These are phyloP conservation scores for Starmerella vaccinii DNA, from an alignment of 805 yeast species.

Conservation along the genomic window DNA sequence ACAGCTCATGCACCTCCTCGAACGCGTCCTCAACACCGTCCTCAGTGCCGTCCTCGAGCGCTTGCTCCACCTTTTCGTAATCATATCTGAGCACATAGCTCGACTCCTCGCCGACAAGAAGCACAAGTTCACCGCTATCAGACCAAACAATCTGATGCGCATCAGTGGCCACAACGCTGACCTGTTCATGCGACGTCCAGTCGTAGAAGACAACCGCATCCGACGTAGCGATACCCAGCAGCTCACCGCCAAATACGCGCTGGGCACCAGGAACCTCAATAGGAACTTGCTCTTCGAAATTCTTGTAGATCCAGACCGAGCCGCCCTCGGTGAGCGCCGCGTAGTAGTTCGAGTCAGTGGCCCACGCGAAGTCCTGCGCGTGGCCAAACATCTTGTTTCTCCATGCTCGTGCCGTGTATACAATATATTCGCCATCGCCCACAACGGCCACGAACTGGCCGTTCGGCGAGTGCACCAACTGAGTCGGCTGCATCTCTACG, in stretches of 20 bases:
- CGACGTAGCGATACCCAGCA: conserved; percentile 65
- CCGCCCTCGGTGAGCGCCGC: conserved; percentile 68
- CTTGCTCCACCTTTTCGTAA: conserved; percentile 54
- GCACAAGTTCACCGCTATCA: conserved; percentile 80
- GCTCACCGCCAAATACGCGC: conserved; percentile 78
- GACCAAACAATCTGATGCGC: conserved; percentile 79
- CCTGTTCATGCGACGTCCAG: conserved; percentile 81
- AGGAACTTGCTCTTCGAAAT: conserved; percentile 58
- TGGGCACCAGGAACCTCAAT: conserved; percentile 58
- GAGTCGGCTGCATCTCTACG: conserved; percentile 84
- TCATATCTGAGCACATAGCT: conserved; percentile 63
- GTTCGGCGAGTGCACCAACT: conserved; percentile 84
- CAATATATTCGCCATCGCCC: conserved; percentile 96
- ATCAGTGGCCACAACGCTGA: conserved; percentile 78
- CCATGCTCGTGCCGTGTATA: conserved; percentile 96
- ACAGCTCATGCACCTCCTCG: conserved; percentile 71
- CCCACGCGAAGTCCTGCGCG: conserved; percentile 91
- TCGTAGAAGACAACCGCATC: conserved; percentile 83
- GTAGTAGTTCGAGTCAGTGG: conserved; percentile 74
- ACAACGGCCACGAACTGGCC: conserved; percentile 95
- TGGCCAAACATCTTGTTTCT: conserved; percentile 87
- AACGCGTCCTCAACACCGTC: conserved; percentile 77
- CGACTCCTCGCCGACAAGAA: conserved; percentile 64
- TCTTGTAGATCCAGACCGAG: conserved; percentile 61
- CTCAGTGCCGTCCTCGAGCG: conserved; percentile 49